Evolutionary conservation across 2,329 filamentous ascomycete species (phyloP).

Genomic region (Talaromyces sp.): DNA sequence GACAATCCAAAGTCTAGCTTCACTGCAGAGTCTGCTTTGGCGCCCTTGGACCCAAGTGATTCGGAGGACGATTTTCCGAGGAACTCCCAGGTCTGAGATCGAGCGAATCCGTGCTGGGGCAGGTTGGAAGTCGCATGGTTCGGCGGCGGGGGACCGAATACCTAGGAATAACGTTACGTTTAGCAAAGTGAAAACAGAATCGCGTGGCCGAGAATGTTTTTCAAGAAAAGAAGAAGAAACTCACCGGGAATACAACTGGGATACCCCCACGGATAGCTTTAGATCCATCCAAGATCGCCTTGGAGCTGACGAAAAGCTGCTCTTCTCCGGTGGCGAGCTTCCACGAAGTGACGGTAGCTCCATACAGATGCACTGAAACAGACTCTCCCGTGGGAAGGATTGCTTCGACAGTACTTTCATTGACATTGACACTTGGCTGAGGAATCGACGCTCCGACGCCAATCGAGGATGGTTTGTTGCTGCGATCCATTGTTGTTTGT

Average conservation of each 20-base stretch:
- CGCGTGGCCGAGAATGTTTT: no score
- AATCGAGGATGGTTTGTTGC: slow-evolving; percentile 75
- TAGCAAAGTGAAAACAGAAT: not conserved
- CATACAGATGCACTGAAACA: slow-evolving; percentile 80
- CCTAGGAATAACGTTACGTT: slow-evolving; percentile 36
- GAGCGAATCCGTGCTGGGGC: slow-evolving; percentile 92
- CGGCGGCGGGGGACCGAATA: slow-evolving; percentile 77
- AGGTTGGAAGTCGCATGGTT: slow-evolving; percentile 74
- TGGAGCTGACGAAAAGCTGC: slow-evolving; percentile 81
- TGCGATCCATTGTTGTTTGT: slow-evolving; percentile 63
- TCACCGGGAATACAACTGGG: slow-evolving; percentile 86
- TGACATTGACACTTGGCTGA: slow-evolving; percentile 72
- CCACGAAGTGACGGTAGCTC: slow-evolving; percentile 91
- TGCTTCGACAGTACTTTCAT: slow-evolving; percentile 71
- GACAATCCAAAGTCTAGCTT: slow-evolving; percentile 96
- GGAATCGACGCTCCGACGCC: slow-evolving; percentile 69
- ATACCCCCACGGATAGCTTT: slow-evolving; percentile 91
- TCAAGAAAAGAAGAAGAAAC: slow-evolving; percentile 25
- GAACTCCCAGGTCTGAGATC: slow-evolving; percentile 87
- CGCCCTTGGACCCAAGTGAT: slow-evolving; percentile 21
- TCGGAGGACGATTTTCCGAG: slow-evolving; percentile 57
- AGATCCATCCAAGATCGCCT: slow-evolving; percentile 74
- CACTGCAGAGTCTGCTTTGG: slow-evolving; percentile 60
- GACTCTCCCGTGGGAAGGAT: slow-evolving; percentile 80
- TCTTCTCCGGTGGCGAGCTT: slow-evolving; percentile 74